Conservation (phyloP, 2,329 filamentous ascomycete species). For the Calonectria montana region DNA sequence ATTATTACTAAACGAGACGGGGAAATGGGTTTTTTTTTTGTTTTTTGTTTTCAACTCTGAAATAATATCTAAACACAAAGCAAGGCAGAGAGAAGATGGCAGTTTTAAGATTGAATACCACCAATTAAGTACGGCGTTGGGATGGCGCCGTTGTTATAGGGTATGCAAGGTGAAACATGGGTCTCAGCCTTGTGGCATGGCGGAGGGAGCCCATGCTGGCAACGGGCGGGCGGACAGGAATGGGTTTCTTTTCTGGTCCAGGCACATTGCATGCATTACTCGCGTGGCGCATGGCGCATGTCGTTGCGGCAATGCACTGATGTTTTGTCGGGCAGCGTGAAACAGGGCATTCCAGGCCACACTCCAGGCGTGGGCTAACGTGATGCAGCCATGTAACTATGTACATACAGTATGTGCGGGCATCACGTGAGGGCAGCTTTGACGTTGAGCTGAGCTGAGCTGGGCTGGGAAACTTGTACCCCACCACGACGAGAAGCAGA, state of each 20-base stretch:
- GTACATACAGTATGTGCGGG: too few relatives aligned
- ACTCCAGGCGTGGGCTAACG: neutral
- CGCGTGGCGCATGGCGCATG: neutral
- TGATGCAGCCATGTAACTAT: too few relatives aligned
- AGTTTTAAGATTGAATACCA: neutral
- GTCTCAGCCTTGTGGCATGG: constrained; percentile 9
- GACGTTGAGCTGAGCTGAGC: neutral
- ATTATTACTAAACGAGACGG: too few relatives aligned
- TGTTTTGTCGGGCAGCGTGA: neutral
- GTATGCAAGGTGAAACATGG: neutral
- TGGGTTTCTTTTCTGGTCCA: neutral
- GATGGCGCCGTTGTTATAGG: neutral
- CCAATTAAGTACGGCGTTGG: neutral
- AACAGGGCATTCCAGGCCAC: neutral
- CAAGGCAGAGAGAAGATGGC: neutral
- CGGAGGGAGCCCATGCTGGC: neutral
- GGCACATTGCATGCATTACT: neutral
- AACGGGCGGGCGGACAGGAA: neutral
- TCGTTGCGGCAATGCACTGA: neutral
- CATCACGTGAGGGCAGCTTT: constrained; percentile 34
- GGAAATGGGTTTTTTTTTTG: too few relatives aligned
- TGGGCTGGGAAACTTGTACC: neutral
- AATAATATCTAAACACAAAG: neutral
- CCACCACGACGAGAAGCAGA: constrained; percentile 33
- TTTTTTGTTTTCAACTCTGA: too few relatives aligned